phyloP scores from a whole-genome alignment of 352 stramenopile genomes.

The Phytophthora foliorum region DNA sequence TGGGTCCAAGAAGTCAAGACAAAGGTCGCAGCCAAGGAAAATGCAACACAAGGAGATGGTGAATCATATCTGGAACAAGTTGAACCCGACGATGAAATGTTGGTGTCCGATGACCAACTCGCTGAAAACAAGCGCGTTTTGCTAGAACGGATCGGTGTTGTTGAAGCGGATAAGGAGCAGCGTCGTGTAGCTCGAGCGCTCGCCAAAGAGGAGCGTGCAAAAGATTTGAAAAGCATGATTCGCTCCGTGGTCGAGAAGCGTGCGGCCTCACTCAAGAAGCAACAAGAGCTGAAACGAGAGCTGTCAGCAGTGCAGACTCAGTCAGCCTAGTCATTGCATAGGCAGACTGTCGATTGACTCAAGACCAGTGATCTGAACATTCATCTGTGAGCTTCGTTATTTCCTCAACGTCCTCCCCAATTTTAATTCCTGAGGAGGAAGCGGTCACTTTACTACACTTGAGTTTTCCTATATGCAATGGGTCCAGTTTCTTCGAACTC shows the following conservation, averaged over 20 bases:
- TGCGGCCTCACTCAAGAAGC: conserved; percentile 40
- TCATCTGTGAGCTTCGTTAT: conserved; percentile 55
- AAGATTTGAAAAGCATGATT: conserved; percentile 43
- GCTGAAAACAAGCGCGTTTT: conserved; percentile 38
- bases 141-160: conserved; percentile 37
- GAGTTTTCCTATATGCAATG: conserved; percentile 51
- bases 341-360: conserved; percentile 7
- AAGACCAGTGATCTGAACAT: conserved; percentile 31
- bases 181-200: conserved; percentile 34
- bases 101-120: conserved; percentile 40
- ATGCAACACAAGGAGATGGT: conserved; percentile 1
- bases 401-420: conserved; percentile 47
- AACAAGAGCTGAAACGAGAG: conserved; percentile 41
- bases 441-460: conserved; percentile 59
- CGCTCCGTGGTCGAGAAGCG: conserved; percentile 49
- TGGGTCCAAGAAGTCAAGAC: conserved; percentile 42
- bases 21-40: conserved; percentile 19
- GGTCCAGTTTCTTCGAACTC: conserved; percentile 22
- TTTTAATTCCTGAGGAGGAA: conserved; percentile 48
- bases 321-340: conserved; percentile 23
- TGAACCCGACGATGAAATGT: conserved; percentile 14
- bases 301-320: conserved; percentile 31
- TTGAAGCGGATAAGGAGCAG: conserved; percentile 40
- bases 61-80: conserved; percentile 30
- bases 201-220: conserved; percentile 47